Percentiles rank a stretch among this genome's conserved stretches.
These are phyloP conservation scores for Pseudophaeomoniella oleicola DNA, from an alignment of 2,329 filamentous ascomycete species.

Conservation along the genomic window DNA sequence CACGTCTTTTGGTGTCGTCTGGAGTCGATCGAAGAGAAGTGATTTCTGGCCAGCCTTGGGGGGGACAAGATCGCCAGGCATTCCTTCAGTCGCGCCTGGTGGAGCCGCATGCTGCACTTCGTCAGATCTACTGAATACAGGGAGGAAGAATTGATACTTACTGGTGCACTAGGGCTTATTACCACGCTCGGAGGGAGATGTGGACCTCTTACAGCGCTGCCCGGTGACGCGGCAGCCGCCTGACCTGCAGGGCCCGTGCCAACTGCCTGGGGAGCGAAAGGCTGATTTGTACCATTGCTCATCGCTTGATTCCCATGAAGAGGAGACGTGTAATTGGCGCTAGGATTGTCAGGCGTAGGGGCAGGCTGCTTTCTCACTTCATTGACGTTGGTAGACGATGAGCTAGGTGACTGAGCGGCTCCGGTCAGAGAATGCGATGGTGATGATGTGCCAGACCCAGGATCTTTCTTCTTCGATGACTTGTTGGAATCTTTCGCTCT, in stretches of 20 bases:
- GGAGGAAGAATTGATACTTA: no score
- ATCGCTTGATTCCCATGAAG: conserved; percentile 8
- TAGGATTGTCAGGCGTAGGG: conserved; percentile 18
- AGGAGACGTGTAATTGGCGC: conserved; percentile 11
- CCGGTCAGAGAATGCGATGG: conserved; percentile 46
- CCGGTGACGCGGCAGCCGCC: conserved; percentile 30
- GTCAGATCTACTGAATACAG: conserved; percentile 2
- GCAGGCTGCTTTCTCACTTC: conserved; percentile 61
- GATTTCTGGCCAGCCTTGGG: conserved; percentile 87
- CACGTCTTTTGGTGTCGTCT: conserved; percentile 90
- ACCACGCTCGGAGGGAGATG: conserved; percentile 72
- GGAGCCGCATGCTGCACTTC: conserved; percentile 67
- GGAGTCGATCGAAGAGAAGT: conserved; percentile 71
- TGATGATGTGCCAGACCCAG: conserved; percentile 57
- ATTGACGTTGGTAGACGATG: conserved; percentile 74
- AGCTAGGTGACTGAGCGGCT: conserved; percentile 53
- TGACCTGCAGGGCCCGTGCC: conserved; percentile 11
- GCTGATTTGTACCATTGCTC: conserved; percentile 6
- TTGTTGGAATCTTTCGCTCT: conserved; percentile 79
- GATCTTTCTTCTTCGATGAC: conserved; percentile 53
- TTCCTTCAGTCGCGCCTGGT: conserved; percentile 87
- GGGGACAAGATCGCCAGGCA: conserved; percentile 92
- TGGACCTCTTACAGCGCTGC: conserved; percentile 48
- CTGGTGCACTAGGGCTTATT: conserved; percentile 86
- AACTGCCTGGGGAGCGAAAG: conserved; percentile 3